A percentile compares a stretch with the other conserved stretches of the same genome.
Conservation (phyloP, 1,284 basidiomycete species). For the Ustilago tritici region DNA sequence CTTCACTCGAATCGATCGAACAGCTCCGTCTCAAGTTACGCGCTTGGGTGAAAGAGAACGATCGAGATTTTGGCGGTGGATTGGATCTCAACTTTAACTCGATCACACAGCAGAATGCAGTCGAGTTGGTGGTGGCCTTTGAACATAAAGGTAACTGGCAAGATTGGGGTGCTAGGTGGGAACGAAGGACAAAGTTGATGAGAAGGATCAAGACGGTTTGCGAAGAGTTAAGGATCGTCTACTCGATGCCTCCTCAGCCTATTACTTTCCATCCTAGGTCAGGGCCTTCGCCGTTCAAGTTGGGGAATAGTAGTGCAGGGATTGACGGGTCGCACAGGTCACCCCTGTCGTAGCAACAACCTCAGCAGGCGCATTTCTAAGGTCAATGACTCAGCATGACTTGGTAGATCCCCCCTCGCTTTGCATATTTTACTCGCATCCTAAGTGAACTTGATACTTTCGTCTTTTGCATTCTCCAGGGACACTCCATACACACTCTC, state of each 20-base stretch:
- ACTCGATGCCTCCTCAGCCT: constrained; percentile 62
- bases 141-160: constrained; percentile 88
- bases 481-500: too few relatives aligned
- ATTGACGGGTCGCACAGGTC: background rate
- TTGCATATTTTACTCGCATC: too few relatives aligned
- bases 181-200: constrained; percentile 65
- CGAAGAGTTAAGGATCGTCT: constrained; percentile 56
- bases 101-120: constrained; percentile 66
- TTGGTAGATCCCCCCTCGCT: background rate
- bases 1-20: constrained; percentile 73
- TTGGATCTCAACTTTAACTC: constrained; percentile 68
- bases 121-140: constrained; percentile 74
- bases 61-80: constrained; percentile 72
- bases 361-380: constrained; percentile 22
- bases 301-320: constrained; percentile 15
- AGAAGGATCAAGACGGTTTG: constrained; percentile 57
- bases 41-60: constrained; percentile 77
- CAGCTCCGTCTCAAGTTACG: constrained; percentile 76
- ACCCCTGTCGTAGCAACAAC: constrained; percentile 3
- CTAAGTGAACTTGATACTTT: too few relatives aligned
- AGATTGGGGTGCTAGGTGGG: constrained; percentile 82
- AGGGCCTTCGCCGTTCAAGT: constrained; percentile 46
- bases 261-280: constrained; percentile 59
- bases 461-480: too few relatives aligned
- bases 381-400: background rate